Percentiles rank a stretch among this genome's conserved stretches.
Conservation (phyloP, 2,329 filamentous ascomycete genomes). For the Diaporthe nobilis region DNA sequence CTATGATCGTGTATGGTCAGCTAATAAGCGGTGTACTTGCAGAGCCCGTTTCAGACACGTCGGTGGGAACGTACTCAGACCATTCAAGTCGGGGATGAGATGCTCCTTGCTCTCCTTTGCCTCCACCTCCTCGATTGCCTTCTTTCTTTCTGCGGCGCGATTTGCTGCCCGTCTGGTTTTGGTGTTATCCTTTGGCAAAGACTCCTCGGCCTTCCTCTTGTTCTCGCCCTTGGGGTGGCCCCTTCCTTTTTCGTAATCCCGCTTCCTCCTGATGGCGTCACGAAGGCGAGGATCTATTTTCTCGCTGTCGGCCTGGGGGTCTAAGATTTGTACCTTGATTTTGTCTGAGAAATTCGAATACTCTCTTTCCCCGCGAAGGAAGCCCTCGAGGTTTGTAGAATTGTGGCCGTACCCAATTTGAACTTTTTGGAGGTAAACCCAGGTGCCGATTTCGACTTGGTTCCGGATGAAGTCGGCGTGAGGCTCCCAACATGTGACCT, state of each 20-base stretch:
- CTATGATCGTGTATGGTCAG: conserved; percentile 46
- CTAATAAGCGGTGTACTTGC: not conserved
- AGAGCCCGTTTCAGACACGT: not conserved
- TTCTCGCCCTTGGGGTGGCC: conserved; percentile 56
- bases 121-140: conserved; percentile 46
- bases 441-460: conserved; percentile 70
- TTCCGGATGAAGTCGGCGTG: conserved; percentile 73
- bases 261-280: conserved; percentile 73
- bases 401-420: conserved; percentile 73
- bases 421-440: conserved; percentile 79
- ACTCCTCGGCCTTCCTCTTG: conserved; percentile 54
- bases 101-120: conserved; percentile 49
- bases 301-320: conserved; percentile 56
- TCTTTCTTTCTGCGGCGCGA: conserved; percentile 19
- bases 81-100: conserved; percentile 46
- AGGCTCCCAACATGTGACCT: conserved; percentile 78
- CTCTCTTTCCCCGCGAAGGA: conserved; percentile 72
- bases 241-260: conserved; percentile 71
- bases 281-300: conserved; percentile 64
- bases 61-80: conserved; percentile 30
- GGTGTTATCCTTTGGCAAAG: conserved; percentile 44
- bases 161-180: conserved; percentile 47
- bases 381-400: conserved; percentile 76
- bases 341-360: conserved; percentile 56
- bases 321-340: conserved; percentile 70